Percentiles rank a stretch among this genome's conserved stretches.
These are phyloP conservation scores for Ilyonectria sp. DNA, from an alignment of 2,329 filamentous ascomycete species.

Conservation along the genomic window DNA sequence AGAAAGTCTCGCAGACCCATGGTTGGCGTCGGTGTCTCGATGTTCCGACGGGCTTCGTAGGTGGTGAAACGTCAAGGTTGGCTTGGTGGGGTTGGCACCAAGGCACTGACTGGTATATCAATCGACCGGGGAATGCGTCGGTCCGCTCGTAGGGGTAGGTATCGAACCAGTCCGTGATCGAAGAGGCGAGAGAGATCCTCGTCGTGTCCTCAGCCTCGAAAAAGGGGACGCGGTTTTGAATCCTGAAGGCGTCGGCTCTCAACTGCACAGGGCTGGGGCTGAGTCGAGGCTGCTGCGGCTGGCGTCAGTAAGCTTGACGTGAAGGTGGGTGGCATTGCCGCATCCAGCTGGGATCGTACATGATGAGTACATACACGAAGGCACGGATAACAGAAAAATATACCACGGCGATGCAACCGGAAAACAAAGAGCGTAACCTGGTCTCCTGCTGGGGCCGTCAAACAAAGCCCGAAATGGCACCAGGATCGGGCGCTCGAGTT, in stretches of 20 bases:
- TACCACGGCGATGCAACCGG: neutral
- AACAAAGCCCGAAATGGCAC: constrained; percentile 3
- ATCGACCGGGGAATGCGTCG: neutral
- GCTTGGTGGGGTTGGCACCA: constrained; percentile 1
- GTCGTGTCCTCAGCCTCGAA: neutral
- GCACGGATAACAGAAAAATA: neutral
- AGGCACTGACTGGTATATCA: neutral
- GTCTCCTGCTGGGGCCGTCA: constrained; percentile 22
- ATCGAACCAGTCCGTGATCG: neutral
- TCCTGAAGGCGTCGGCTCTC: constrained; percentile 6
- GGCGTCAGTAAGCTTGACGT: constrained; percentile 23
- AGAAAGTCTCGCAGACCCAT: constrained; percentile 70
- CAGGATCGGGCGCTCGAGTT: constrained; percentile 20
- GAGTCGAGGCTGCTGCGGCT: constrained; percentile 45
- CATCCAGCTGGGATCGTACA: constrained; percentile 6
- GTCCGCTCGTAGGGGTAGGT: neutral
- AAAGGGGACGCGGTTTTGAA: neutral
- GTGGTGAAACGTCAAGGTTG: neutral
- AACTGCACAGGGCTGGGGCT: constrained; percentile 45
- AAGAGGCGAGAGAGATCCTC: neutral
- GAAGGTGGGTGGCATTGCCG: neutral
- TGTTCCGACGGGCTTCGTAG: neutral
- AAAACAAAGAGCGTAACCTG: constrained; percentile 10
- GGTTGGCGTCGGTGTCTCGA: constrained; percentile 17
- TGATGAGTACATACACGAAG: neutral